Percentiles rank a stretch among this genome's conserved stretches.
These are phyloP conservation scores for Neurospora sp. DNA, from an alignment of 495 filamentous ascomycete species.

Conservation along the genomic window DNA sequence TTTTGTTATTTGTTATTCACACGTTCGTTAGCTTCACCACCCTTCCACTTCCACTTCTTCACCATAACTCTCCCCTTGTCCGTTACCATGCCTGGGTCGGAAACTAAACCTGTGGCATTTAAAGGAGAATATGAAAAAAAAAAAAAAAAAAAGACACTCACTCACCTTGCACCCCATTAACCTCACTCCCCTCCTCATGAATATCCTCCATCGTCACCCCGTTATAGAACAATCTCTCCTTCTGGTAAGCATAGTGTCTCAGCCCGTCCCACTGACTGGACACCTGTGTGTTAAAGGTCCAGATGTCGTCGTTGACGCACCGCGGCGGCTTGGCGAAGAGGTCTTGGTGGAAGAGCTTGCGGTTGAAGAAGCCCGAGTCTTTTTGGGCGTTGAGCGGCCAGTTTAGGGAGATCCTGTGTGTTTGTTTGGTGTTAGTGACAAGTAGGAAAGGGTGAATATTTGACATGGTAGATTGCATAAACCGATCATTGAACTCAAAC, in stretches of 20 bases:
- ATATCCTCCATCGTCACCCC: constrained; percentile 49
- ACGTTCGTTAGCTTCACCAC: not conserved
- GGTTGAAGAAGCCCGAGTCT: constrained; percentile 26
- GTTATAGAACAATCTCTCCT: constrained; percentile 48
- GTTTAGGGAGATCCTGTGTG: constrained; percentile 33
- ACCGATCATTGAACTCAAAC: not conserved
- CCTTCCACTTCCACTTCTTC: constrained; percentile 17
- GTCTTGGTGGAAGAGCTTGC: constrained; percentile 30
- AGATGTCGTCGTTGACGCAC: constrained; percentile 47
- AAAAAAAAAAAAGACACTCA: not conserved
- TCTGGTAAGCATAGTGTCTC: constrained; percentile 42
- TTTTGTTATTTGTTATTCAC: constrained; percentile 1
- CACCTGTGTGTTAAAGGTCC: constrained; percentile 52
- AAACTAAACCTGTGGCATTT: not conserved
- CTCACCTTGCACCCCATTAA: constrained; percentile 44
- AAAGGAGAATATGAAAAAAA: not conserved
- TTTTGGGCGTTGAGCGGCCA: constrained; percentile 34
- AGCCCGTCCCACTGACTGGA: constrained; percentile 36
- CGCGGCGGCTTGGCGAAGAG: constrained; percentile 25
- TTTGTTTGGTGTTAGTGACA: not conserved
- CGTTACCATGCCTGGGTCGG: not conserved
- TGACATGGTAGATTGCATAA: not conserved
- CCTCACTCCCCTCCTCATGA: constrained; percentile 26
- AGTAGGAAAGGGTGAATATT: not conserved
- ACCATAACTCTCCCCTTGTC: not conserved